Evolutionary conservation across 2,329 filamentous ascomycete species (phyloP).

Genomic region (Cercospora sp.): DNA sequence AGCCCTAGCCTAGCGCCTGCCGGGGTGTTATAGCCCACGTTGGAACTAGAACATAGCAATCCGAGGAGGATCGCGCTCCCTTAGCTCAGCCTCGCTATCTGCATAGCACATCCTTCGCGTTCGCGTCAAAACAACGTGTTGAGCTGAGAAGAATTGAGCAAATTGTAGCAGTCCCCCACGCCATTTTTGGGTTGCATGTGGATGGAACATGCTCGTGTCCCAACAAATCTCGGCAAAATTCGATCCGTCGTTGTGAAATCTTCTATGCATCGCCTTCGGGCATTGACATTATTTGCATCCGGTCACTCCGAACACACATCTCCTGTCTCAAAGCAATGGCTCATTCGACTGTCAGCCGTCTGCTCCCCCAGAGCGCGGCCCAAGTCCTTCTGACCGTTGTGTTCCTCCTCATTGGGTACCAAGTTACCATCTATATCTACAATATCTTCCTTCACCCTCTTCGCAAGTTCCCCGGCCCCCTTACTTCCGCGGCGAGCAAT

Average conservation of each 20-base stretch:
- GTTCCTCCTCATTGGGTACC: not conserved
- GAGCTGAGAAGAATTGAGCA: not conserved
- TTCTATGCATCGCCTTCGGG: not conserved
- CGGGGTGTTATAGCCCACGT: no score
- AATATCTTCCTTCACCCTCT: slow-evolving; percentile 6
- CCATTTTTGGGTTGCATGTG: not conserved
- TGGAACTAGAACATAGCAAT: no score
- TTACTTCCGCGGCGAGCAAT: not conserved
- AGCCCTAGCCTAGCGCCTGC: no score
- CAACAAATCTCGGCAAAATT: not conserved
- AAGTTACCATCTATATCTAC: not conserved
- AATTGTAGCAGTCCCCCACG: not conserved
- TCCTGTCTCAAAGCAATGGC: not conserved
- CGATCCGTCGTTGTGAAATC: not conserved
- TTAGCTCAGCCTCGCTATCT: not conserved
- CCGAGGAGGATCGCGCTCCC: not conserved
- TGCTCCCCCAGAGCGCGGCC: not conserved
- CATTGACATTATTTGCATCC: not conserved
- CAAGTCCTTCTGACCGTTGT: not conserved
- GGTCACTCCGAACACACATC: not conserved
- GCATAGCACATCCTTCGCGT: not conserved
- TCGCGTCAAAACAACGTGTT: not conserved
- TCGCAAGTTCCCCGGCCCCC: slow-evolving; percentile 5
- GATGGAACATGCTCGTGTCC: not conserved
- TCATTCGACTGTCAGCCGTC: not conserved